Conservation (phyloP, 2,329 filamentous ascomycete genomes). For the Pseudocercospora vitis region DNA sequence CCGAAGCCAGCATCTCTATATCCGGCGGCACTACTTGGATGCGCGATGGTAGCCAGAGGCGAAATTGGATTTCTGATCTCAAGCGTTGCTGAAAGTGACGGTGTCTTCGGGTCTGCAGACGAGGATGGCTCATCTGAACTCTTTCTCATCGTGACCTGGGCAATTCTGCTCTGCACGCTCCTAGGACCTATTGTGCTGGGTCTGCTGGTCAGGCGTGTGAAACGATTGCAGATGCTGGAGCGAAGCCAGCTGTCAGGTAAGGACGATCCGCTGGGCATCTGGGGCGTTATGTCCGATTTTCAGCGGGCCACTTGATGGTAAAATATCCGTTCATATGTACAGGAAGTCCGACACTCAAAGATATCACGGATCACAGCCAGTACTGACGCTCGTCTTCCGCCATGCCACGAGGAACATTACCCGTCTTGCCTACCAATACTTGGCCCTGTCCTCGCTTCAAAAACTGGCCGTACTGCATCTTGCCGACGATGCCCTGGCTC, state of each 20-base stretch:
- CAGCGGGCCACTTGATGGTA: background rate
- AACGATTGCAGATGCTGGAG: constrained; percentile 38
- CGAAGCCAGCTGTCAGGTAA: constrained; percentile 14
- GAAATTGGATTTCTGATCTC: constrained; percentile 79
- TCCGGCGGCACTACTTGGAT: constrained; percentile 64
- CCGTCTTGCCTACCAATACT: constrained; percentile 34
- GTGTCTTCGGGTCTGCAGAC: constrained; percentile 44
- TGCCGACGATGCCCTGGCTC: constrained; percentile 49
- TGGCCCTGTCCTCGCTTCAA: constrained; percentile 41
- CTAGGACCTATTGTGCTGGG: constrained; percentile 56
- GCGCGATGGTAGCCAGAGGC: constrained; percentile 73
- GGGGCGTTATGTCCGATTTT: constrained; percentile 11
- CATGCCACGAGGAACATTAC: constrained; percentile 36
- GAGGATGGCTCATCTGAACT: constrained; percentile 43
- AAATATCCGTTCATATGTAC: background rate
- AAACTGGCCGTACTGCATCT: constrained; percentile 38
- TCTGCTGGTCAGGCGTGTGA: constrained; percentile 50
- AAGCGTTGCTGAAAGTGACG: constrained; percentile 60
- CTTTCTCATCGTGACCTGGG: constrained; percentile 56
- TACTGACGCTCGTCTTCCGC: constrained; percentile 33
- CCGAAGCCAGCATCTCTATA: constrained; percentile 63
- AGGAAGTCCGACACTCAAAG: background rate
- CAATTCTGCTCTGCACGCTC: constrained; percentile 58
- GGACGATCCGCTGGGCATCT: constrained; percentile 23
- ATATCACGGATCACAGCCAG: constrained; percentile 24